Conservation (phyloP, 768 basidiomycete species). For the Royoungia palumana region DNA sequence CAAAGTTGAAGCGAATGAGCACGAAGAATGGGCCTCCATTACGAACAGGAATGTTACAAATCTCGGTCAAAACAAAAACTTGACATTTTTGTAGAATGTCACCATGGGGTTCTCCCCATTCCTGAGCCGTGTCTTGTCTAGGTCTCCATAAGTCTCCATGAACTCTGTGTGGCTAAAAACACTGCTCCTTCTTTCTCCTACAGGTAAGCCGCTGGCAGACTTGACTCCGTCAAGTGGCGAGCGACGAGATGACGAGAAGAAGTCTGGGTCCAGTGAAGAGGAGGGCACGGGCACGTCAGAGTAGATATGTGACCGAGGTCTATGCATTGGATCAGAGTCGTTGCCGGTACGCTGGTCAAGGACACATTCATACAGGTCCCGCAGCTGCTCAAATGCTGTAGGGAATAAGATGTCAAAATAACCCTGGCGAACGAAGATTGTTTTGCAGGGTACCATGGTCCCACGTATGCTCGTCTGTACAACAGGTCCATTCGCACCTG, state of each 20-base stretch:
- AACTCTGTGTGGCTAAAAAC: slow-evolving; percentile 91
- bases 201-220: slow-evolving; percentile 71
- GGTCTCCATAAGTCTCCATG: slow-evolving; percentile 77
- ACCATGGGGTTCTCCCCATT: slow-evolving; percentile 89
- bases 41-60: not conserved
- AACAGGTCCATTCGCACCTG: slow-evolving; percentile 70
- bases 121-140: slow-evolving; percentile 62
- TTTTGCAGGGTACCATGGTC: slow-evolving; percentile 83
- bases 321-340: slow-evolving; percentile 20
- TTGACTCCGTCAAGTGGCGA: slow-evolving; percentile 65
- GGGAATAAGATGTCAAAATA: slow-evolving; percentile 99
- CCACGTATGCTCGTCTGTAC: slow-evolving; percentile 91
- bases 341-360: slow-evolving; percentile 50
- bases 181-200: slow-evolving; percentile 76
- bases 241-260: slow-evolving; percentile 62
- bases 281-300: slow-evolving; percentile 48
- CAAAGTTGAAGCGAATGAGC: not conserved
- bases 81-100: slow-evolving; percentile 90
- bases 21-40: not conserved
- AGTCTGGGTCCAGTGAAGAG: slow-evolving; percentile 53
- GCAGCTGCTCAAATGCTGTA: slow-evolving; percentile 77
- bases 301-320: slow-evolving; percentile 52
- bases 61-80: slow-evolving; percentile 71
- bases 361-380: slow-evolving; percentile 87
- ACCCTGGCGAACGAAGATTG: slow-evolving; percentile 89